These are phyloP conservation scores for Fusarium graminum DNA, from an alignment of 2,329 filamentous ascomycete genomes.

Conservation along the genomic window DNA sequence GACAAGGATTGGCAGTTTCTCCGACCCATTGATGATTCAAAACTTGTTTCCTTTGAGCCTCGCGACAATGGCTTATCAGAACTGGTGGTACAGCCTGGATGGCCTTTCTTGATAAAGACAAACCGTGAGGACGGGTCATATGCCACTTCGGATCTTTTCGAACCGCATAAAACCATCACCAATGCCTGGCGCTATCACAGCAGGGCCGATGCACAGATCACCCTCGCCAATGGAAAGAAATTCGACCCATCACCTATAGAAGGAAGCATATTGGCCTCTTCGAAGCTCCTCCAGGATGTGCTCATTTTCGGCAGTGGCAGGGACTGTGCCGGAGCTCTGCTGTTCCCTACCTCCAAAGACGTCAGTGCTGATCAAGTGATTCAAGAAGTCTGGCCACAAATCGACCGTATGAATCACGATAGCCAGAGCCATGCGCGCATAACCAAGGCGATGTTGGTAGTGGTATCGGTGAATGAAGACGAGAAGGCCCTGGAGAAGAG, in stretches of 20 bases:
- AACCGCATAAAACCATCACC: conserved; percentile 62
- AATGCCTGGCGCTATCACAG: conserved; percentile 74
- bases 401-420: conserved; percentile 63
- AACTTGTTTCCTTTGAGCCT: conserved; percentile 61
- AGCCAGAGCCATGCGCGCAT: conserved; percentile 66
- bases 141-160: conserved; percentile 73
- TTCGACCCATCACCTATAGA: conserved; percentile 75
- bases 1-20: conserved; percentile 74
- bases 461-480: conserved; percentile 51
- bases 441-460: conserved; percentile 63
- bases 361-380: conserved; percentile 56
- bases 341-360: conserved; percentile 59
- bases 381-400: conserved; percentile 56
- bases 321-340: conserved; percentile 67
- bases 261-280: conserved; percentile 62
- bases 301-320: conserved; percentile 72
- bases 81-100: conserved; percentile 65
- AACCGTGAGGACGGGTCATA: conserved; percentile 72
- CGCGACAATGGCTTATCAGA: conserved; percentile 61
- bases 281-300: conserved; percentile 62
- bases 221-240: conserved; percentile 75
- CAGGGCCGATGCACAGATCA: conserved; percentile 71
- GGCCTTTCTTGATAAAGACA: conserved; percentile 70
- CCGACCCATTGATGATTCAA: conserved; percentile 53
- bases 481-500: conserved; percentile 64